Conservation (phyloP, 2,329 filamentous ascomycete species). For the Ascochyta rabiei region DNA sequence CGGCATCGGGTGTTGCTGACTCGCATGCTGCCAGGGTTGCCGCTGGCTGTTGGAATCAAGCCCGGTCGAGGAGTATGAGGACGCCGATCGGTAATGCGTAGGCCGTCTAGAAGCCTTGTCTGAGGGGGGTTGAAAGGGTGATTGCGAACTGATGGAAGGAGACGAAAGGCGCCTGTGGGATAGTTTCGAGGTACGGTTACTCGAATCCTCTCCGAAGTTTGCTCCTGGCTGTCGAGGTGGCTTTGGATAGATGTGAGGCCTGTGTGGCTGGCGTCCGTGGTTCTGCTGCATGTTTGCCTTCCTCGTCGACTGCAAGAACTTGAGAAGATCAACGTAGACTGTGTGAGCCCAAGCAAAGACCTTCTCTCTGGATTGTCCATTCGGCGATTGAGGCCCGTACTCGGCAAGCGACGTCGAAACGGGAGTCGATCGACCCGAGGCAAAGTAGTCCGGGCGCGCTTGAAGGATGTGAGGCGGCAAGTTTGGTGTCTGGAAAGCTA, state of each 20-base stretch:
- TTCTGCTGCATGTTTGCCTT: conserved; percentile 49
- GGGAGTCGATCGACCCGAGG: conserved; percentile 39
- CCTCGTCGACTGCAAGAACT: conserved; percentile 54
- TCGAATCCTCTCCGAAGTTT: conserved; percentile 52
- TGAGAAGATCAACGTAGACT: conserved; percentile 57
- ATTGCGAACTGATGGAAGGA: conserved; percentile 33
- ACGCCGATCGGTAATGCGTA: conserved; percentile 40
- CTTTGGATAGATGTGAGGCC: conserved; percentile 66
- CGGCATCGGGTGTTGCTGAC: conserved; percentile 29
- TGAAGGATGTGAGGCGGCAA: conserved; percentile 14
- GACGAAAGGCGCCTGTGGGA: conserved; percentile 43
- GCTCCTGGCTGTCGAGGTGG: conserved; percentile 63
- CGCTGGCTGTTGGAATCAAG: conserved; percentile 22
- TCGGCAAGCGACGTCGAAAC: conserved; percentile 38
- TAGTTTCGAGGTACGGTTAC: conserved; percentile 32
- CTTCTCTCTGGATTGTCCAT: conserved; percentile 52
- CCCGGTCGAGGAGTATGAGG: conserved; percentile 33
- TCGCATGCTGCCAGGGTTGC: conserved; percentile 36
- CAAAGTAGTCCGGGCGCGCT: conserved; percentile 32
- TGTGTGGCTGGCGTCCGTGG: conserved; percentile 52
- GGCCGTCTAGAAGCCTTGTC: conserved; percentile 29
- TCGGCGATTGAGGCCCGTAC: conserved; percentile 50
- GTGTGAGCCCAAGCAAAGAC: conserved; percentile 55
- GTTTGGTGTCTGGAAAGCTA: conserved; percentile 5
- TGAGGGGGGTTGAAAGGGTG: conserved; percentile 28